Percentiles rank a stretch among this genome's conserved stretches.
Conservation (phyloP, 805 yeast genomes). For the Hanseniaspora meyeri region DNA sequence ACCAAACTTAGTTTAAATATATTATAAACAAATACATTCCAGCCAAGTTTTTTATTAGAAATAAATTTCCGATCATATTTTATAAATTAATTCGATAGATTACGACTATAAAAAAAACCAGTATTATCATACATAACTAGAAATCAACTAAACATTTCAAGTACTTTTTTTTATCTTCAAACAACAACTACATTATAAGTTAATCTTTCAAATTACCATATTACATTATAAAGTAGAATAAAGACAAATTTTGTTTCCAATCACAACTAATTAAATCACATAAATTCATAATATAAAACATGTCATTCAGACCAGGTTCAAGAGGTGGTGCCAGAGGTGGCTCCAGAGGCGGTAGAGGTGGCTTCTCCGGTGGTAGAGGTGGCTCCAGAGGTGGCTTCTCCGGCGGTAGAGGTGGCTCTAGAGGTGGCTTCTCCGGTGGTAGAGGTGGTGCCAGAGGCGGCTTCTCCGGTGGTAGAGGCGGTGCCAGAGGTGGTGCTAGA, state of each 20-base stretch:
- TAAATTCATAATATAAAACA: conserved; percentile 25
- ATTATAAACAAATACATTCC: not conserved
- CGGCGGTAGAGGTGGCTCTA: conserved; percentile 40
- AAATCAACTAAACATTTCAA: too few relatives aligned
- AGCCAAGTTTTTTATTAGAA: not conserved
- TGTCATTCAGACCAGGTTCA: conserved; percentile 68
- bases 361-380: conserved; percentile 33
- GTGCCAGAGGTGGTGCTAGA: conserved; percentile 43
- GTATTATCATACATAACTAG: too few relatives aligned
- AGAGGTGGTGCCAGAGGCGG: conserved; percentile 49
- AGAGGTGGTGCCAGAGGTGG: conserved; percentile 49
- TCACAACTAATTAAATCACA: not conserved
- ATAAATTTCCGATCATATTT: not conserved
- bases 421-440: conserved; percentile 40
- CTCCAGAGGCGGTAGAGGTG: conserved; percentile 39
- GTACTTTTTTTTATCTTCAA: not conserved
- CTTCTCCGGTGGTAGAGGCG: conserved; percentile 42
- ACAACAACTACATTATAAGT: not conserved
- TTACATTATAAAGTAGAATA: too few relatives aligned
- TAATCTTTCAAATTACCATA: not conserved
- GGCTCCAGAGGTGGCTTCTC: conserved; percentile 43
- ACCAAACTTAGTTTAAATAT: conserved; percentile 1
- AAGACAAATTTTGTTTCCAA: not conserved
- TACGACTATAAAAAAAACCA: not conserved
- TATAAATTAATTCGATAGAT: not conserved